These are phyloP conservation scores for Phialophora verrucosa DNA, from an alignment of 2,329 filamentous ascomycete species.

Conservation along the genomic window DNA sequence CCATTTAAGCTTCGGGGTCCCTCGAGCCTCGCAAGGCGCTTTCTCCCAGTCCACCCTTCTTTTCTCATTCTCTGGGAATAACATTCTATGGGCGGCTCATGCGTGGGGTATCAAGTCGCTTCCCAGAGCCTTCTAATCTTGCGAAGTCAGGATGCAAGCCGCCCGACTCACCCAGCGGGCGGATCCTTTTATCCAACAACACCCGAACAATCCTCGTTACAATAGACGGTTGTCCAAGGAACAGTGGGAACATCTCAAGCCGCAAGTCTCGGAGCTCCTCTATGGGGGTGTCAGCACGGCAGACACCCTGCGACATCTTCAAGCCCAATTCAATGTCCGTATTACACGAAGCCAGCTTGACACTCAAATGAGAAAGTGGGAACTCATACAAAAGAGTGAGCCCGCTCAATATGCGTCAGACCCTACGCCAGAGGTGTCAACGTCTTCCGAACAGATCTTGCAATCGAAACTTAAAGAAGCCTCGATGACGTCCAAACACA, in stretches of 20 bases:
- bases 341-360: slow-evolving; percentile 16
- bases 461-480: not conserved
- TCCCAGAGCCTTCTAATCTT: not conserved
- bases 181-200: slow-evolving; percentile 18
- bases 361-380: slow-evolving; percentile 12
- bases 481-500: not conserved
- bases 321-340: not conserved
- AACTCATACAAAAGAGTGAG: not conserved
- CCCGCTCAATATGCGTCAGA: not conserved
- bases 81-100: not conserved
- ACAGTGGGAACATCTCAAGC: slow-evolving; percentile 26
- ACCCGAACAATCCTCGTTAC: slow-evolving; percentile 28
- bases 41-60: not conserved
- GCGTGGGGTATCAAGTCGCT: not conserved
- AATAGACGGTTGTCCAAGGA: slow-evolving; percentile 23
- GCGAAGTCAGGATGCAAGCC: slow-evolving; percentile 1
- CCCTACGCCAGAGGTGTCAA: not conserved
- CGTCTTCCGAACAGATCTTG: not conserved
- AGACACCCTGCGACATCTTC: slow-evolving; percentile 18
- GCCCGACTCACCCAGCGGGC: not conserved
- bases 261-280: slow-evolving; percentile 12
- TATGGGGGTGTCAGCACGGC: slow-evolving; percentile 5
- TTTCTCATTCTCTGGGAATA: not conserved
- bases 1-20: not conserved
- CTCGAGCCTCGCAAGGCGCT: not conserved